A percentile compares a stretch with the other conserved stretches of the same genome.
These are phyloP conservation scores for Plectosphaerella cucumerina DNA, from an alignment of 2,329 filamentous ascomycete species.

Conservation along the genomic window DNA sequence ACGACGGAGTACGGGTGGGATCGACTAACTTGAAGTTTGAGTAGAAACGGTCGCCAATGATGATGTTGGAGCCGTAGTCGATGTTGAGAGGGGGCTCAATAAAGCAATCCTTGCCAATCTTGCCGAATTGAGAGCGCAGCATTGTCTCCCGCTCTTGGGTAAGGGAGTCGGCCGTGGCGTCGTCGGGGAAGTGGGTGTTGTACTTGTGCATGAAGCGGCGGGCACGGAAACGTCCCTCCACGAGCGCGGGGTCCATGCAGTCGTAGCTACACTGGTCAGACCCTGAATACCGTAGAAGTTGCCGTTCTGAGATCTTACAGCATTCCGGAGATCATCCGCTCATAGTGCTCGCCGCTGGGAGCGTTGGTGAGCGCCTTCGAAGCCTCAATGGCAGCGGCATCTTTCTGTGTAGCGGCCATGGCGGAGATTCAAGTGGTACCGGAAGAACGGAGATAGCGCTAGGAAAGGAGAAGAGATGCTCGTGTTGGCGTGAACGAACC, in stretches of 20 bases:
- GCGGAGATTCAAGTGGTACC: background rate
- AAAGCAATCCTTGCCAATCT: conserved; percentile 45
- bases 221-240: conserved; percentile 47
- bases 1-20: background rate
- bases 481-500: too few species aligned
- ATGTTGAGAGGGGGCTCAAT: conserved; percentile 59
- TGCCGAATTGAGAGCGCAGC: conserved; percentile 45
- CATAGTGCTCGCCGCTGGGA: conserved; percentile 56
- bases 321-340: conserved; percentile 62
- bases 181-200: conserved; percentile 50
- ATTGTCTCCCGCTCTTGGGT: conserved; percentile 35
- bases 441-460: background rate
- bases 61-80: conserved; percentile 65
- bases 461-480: background rate
- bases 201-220: conserved; percentile 53
- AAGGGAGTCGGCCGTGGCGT: conserved; percentile 35
- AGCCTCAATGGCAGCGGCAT: conserved; percentile 34
- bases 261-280: conserved; percentile 38
- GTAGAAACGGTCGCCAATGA: conserved; percentile 59
- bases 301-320: conserved; percentile 40
- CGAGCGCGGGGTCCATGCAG: conserved; percentile 40
- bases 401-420: conserved; percentile 22
- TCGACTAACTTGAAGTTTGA: conserved; percentile 47
- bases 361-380: conserved; percentile 46
- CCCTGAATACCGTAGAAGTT: too few species aligned